Percentiles rank a stretch among this genome's conserved stretches.
These are phyloP conservation scores for Rubia peregrina DNA, from an alignment of 305 asterid genomes.

Conservation along the genomic window DNA sequence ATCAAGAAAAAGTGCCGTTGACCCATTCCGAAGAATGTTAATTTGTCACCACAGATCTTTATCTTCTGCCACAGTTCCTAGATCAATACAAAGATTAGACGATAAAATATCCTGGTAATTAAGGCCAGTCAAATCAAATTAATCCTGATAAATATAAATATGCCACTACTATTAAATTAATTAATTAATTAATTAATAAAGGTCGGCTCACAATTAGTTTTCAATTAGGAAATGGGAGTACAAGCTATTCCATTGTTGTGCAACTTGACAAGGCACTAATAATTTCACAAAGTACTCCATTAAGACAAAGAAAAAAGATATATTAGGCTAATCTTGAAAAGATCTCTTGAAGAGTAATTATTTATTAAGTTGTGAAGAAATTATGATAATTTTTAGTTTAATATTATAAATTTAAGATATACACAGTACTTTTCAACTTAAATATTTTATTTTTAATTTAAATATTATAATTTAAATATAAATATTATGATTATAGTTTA, in stretches of 20 bases:
- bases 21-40: background rate
- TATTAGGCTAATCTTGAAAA: background rate
- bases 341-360: too few species aligned
- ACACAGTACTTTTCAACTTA: too few species aligned
- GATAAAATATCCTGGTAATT: conserved; percentile 10
- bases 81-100: background rate
- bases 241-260: background rate
- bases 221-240: background rate
- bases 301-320: background rate
- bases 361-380: too few species aligned
- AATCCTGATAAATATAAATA: background rate
- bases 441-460: too few species aligned
- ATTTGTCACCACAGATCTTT: background rate
- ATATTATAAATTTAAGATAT: too few species aligned
- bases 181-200: background rate
- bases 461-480: too few species aligned
- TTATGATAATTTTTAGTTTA: too few species aligned
- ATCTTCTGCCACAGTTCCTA: background rate
- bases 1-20: background rate
- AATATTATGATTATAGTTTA: too few species aligned
- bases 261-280: conserved; percentile 2
- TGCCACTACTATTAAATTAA: background rate
- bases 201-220: conserved; percentile 6
- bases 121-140: conserved; percentile 2
- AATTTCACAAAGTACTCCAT: background rate